Base-by-base conservation (phyloP, 495 filamentous ascomycete genomes). In the Chlorociboria aeruginascens region DNA sequence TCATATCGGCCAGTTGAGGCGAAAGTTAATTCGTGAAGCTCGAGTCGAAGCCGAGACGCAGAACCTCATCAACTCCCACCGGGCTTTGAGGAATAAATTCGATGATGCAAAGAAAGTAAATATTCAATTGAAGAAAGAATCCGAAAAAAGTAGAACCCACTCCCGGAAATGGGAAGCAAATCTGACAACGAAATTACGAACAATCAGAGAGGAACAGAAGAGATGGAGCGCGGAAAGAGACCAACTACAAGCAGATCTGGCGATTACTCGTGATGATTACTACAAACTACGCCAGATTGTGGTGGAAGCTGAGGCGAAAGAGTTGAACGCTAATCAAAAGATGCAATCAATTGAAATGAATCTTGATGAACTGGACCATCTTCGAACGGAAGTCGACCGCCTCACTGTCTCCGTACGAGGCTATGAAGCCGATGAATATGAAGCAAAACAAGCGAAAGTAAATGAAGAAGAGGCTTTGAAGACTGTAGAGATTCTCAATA, bases 31-130 rank as follows among this genome's bases (percentile, higher is more conserved):
- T 33, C 69, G 71, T 48, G 79, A 85, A 52, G 78, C 80, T 10
- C 77, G 82, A 0, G 75, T 71, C 1, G 83, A 85, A 61, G 81
- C 83, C 11, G 82, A 88, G 56, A 86, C 79, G 25, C 81, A 85
- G 56, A 85, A 85, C 36, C 65, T 87, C 0, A 70, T 86, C 42
- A 82, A 82, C 59, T 74, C 74, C 14, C 86, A 86, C 56, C 74
- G 76, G n/a, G 72, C 73, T n/a, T 65, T 88, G 11, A 80, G 76
- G 47, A 69, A 71, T 31, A 78, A 78, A 49, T 61, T 85, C 2
- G 80, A 84, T 38, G 81, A 85, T 44, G 74, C 79, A 16, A 83
- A 84, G 55, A 68, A 75, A 47, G 62, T 72, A 1, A 78, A 82
- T 55, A 64, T 71, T 8, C 72, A 78, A 50, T 73, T 78, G 31